Conservation (phyloP, 345 rosid species). For the Heritiera fomes region DNA sequence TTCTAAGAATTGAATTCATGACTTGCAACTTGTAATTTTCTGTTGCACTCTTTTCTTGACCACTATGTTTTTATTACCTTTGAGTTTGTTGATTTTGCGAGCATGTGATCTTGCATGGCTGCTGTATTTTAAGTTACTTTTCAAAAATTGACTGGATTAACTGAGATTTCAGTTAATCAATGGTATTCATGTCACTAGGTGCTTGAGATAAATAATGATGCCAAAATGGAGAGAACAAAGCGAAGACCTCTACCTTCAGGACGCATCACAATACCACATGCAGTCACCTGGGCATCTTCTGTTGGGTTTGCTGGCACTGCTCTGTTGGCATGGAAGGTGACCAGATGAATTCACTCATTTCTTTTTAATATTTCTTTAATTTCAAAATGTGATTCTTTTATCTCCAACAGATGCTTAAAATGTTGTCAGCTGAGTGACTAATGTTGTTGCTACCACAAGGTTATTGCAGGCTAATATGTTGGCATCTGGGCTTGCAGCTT, state of each 20-base stretch:
- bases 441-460: conserved; percentile 52
- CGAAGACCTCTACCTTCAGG: conserved; percentile 86
- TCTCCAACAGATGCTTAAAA: neutral
- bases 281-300: conserved; percentile 75
- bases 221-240: conserved; percentile 90
- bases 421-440: conserved; percentile 30
- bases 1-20: neutral
- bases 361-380: conserved; percentile 13
- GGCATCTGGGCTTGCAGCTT: conserved; percentile 87
- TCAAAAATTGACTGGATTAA: neutral
- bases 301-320: conserved; percentile 76
- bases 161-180: neutral
- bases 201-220: conserved; percentile 81
- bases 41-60: neutral
- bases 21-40: neutral
- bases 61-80: neutral
- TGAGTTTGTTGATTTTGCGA: conserved; percentile 4
- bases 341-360: conserved; percentile 20
- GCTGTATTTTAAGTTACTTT: neutral
- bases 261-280: conserved; percentile 64
- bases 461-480: conserved; percentile 87
- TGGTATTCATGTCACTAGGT: conserved; percentile 37
- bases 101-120: neutral
- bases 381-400: conserved; percentile 1
- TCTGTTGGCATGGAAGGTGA: conserved; percentile 79